phyloP scores from a whole-genome alignment of 1,284 basidiomycete genomes.

The Austroboletus niveus region DNA sequence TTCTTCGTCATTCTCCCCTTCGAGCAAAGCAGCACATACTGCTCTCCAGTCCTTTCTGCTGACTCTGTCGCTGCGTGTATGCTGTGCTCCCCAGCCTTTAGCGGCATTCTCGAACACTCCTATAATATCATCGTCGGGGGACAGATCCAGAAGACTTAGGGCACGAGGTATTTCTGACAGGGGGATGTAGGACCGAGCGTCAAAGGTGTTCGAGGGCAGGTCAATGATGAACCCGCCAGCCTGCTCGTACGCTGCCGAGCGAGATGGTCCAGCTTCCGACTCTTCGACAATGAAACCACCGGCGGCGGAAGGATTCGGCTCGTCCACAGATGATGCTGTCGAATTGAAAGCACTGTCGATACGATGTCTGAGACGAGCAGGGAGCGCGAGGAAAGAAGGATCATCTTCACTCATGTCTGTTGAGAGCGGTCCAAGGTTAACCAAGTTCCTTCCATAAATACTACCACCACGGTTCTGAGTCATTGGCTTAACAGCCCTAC shows the following conservation, averaged over 20 bases:
- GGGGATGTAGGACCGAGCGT: conserved; percentile 37
- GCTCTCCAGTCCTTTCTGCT: conserved; percentile 68
- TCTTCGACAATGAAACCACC: conserved; percentile 22
- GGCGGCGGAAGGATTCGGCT: neutral
- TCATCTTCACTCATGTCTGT: conserved; percentile 19
- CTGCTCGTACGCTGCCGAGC: conserved; percentile 12
- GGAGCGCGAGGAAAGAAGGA: conserved; percentile 22
- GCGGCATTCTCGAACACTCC: conserved; percentile 70
- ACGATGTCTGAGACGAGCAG: conserved; percentile 18
- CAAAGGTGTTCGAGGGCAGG: neutral
- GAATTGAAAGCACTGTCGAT: conserved; percentile 32
- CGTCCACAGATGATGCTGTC: conserved; percentile 1
- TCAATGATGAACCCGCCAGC: conserved; percentile 31
- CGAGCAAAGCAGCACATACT: conserved; percentile 68
- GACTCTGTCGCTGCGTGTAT: conserved; percentile 35
- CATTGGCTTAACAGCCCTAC: conserved; percentile 6
- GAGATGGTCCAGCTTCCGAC: conserved; percentile 11
- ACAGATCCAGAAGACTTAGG: conserved; percentile 59
- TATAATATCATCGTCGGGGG: conserved; percentile 67
- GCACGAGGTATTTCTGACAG: conserved; percentile 61
- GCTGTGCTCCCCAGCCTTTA: conserved; percentile 51
- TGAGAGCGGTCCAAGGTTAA: conserved; percentile 3
- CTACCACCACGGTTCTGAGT: neutral
- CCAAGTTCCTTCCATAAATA: neutral
- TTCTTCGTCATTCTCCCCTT: conserved; percentile 31